Evolutionary conservation across 495 filamentous ascomycete genomes (phyloP).

Genomic region (Podospora comata): DNA sequence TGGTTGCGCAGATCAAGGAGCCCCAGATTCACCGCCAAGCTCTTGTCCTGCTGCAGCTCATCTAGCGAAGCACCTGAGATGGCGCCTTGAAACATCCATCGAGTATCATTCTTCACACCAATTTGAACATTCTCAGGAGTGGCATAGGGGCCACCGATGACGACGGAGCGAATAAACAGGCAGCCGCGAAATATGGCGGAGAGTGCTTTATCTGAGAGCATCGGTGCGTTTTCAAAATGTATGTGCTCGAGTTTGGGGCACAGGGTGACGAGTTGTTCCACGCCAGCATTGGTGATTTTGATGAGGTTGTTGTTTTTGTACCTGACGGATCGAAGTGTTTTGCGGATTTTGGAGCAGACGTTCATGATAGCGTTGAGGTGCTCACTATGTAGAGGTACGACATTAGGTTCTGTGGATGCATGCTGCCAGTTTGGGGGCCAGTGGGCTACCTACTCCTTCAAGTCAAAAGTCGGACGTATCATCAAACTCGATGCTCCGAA

Average conservation of each 20-base stretch:
- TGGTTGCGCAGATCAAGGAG: conserved; percentile 9
- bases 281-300: not conserved
- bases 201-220: not conserved
- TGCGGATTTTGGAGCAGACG: not conserved
- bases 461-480: not conserved
- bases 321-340: not conserved
- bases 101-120: not conserved
- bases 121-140: not conserved
- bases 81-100: not conserved
- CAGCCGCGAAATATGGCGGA: not conserved
- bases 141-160: not conserved
- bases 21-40: not conserved
- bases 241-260: not conserved
- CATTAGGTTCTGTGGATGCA: not conserved
- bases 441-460: not conserved
- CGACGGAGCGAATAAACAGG: not conserved
- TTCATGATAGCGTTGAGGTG: not conserved
- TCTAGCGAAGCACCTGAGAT: not conserved
- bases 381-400: not conserved
- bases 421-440: not conserved
- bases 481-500: not conserved
- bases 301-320: not conserved
- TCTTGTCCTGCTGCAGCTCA: not conserved
- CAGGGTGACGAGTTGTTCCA: not conserved
- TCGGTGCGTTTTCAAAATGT: not conserved